Conservation (phyloP, 2,329 filamentous ascomycete species). For the Neofusicoccum cordaticola region DNA sequence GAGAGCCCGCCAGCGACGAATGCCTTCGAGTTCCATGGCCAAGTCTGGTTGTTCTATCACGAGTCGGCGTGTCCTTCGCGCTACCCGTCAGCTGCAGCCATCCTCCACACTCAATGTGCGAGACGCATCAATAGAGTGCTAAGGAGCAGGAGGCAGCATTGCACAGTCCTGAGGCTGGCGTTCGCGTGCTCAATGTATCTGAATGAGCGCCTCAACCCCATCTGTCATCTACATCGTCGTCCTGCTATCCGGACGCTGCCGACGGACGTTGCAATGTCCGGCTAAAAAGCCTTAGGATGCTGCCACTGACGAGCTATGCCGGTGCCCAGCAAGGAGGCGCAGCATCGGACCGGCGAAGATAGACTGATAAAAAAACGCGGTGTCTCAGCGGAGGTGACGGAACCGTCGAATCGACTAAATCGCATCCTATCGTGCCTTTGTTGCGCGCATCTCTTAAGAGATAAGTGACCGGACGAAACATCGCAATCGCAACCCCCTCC, state of each 20-base stretch:
- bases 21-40: no score
- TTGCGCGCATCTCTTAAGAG: neutral
- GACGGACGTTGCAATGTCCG: neutral
- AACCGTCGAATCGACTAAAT: slow-evolving; percentile 10
- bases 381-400: neutral
- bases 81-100: no score
- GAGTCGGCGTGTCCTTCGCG: no score
- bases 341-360: neutral
- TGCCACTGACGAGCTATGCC: neutral
- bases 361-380: neutral
- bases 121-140: no score
- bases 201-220: no score
- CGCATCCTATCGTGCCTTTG: neutral
- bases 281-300: neutral
- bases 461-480: neutral
- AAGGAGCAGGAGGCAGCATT: no score
- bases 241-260: neutral
- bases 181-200: no score
- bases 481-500: neutral
- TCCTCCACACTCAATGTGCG: no score
- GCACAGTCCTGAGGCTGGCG: no score
- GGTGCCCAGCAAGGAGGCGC: neutral
- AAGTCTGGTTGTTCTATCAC: no score
- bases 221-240: no score
- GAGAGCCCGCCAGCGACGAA: no score